Evolutionary conservation across 495 filamentous ascomycete genomes (phyloP), one percentile per base, ranked within the genome.

Genomic region (Talaromyces trachyspermus): DNA sequence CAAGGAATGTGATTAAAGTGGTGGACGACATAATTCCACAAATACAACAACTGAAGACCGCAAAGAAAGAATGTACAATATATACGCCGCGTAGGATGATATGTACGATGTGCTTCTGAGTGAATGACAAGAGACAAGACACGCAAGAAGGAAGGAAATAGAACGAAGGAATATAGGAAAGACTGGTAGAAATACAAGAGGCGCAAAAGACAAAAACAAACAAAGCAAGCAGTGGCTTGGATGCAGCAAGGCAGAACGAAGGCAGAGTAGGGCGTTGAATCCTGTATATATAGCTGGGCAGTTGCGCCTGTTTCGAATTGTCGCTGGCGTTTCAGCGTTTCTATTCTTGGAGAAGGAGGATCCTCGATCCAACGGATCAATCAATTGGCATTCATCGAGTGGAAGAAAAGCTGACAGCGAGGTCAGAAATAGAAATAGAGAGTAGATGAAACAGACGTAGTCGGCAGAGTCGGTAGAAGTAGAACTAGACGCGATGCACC

Each of bases 1-100:
- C 62, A 64, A 84, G 70, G 54, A 86, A 86, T 48, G 83, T 85
- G 68, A 85, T 80, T 57, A 87, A 75, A 18, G 83, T 84, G n/a
- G 80, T 85, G n/a, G 76, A 81, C 32, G 76, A 69, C 82, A 85
- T 86, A 39, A 48, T 32, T 30, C 19, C 14, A 40, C 14, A 1
- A 41, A 35, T n/a, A n/a, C n/a, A n/a, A n/a, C n/a, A n/a, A n/a
- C n/a, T n/a, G n/a, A n/a, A n/a, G n/a, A n/a, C n/a, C n/a, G n/a
- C n/a, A n/a, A n/a, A n/a, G n/a, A n/a, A n/a, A n/a, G n/a, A n/a
- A n/a, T n/a, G n/a, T n/a, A n/a, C n/a, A n/a, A n/a, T n/a, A n/a
- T n/a, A n/a, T n/a, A n/a, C n/a, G n/a, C n/a, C n/a, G n/a, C n/a
- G n/a, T n/a, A n/a, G n/a, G n/a, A n/a, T n/a, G n/a, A n/a, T n/a